Percentiles rank a stretch among this genome's conserved stretches.
Conservation (phyloP, 805 yeast genomes). For the Schizosaccharomyces osmophilus region DNA sequence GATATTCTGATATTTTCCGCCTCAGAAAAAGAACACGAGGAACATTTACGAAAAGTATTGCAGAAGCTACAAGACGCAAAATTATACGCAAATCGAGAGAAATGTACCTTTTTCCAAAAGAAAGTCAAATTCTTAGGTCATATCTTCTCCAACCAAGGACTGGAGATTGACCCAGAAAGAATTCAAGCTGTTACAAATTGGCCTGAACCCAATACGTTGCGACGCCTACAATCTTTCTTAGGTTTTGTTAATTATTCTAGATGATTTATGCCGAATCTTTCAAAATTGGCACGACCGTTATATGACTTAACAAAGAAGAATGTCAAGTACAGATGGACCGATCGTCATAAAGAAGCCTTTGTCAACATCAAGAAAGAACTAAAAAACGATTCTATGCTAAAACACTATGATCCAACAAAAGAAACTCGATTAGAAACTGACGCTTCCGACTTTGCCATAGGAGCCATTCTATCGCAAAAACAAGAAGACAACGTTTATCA, state of each 20-base stretch:
- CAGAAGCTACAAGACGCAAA: slow-evolving; percentile 5
- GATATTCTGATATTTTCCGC: slow-evolving; percentile 8
- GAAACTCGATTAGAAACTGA: not conserved
- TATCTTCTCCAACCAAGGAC: not conserved
- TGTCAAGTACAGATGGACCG: not conserved
- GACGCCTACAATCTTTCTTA: not conserved
- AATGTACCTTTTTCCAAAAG: too few species aligned
- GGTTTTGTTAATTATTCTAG: not conserved
- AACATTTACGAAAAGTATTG: too few species aligned
- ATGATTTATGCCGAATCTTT: not conserved
- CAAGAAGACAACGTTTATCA: too few species aligned
- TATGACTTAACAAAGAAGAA: not conserved
- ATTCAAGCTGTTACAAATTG: not conserved
- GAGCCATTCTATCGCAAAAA: too few species aligned
- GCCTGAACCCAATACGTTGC: not conserved
- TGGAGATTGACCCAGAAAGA: not conserved
- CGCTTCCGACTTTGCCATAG: too few species aligned
- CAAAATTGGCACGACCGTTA: not conserved
- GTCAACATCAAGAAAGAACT: not conserved
- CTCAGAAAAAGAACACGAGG: too few species aligned
- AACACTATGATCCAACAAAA: not conserved
- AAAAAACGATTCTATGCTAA: not conserved
- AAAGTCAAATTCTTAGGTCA: too few species aligned
- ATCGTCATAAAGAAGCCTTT: not conserved
- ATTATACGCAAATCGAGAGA: not conserved